Conservation (phyloP, 2,329 filamentous ascomycete species). For the Ophiostoma himal-ulmi region DNA sequence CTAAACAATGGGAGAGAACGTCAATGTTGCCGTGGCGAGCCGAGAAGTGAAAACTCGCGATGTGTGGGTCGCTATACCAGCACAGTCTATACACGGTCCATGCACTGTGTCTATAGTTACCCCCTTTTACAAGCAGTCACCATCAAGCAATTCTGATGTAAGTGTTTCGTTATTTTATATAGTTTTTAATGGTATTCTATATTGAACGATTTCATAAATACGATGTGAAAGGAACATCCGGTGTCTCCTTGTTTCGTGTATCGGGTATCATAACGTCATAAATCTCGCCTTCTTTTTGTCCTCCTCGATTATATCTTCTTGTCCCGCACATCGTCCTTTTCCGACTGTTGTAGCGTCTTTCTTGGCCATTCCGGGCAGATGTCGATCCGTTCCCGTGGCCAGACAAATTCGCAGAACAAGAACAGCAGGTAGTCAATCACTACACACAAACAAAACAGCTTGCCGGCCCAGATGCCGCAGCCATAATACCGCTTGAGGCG, state of each 20-base stretch:
- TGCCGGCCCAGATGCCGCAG: constrained; percentile 96
- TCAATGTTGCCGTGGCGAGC: neutral
- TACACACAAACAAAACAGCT: constrained; percentile 90
- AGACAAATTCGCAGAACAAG: constrained; percentile 79
- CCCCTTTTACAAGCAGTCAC: neutral
- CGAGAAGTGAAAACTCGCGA: constrained; percentile 3
- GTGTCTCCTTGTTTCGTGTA: neutral
- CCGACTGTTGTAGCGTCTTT: constrained; percentile 43
- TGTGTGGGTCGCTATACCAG: neutral
- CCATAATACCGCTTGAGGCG: constrained; percentile 94
- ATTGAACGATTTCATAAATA: neutral
- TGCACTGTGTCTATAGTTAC: neutral
- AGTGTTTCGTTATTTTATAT: neutral
- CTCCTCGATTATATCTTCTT: neutral
- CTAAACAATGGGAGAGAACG: neutral
- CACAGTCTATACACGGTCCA: neutral
- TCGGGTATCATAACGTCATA: constrained; percentile 20
- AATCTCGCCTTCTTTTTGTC: neutral
- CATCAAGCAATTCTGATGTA: neutral
- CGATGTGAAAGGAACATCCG: neutral
- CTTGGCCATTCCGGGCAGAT: constrained; percentile 87
- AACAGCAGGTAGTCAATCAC: constrained; percentile 92
- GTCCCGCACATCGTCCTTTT: constrained; percentile 14
- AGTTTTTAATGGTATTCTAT: neutral
- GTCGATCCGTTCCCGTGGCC: constrained; percentile 79